phyloP scores from a whole-genome alignment of 2,329 filamentous ascomycete species.

The Chaetomiaceae sp. region DNA sequence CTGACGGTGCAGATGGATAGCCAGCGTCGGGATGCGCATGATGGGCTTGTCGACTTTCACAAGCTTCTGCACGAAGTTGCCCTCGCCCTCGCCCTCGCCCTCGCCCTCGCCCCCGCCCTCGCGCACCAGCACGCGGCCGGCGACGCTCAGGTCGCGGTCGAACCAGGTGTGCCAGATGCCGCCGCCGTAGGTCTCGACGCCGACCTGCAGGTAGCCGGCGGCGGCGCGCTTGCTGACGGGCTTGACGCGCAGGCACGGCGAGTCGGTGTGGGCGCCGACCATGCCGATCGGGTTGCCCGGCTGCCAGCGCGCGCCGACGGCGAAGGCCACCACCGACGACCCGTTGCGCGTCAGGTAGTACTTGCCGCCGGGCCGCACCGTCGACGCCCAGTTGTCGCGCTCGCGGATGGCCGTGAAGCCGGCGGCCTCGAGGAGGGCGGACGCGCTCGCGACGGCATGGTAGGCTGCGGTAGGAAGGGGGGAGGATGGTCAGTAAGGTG shows the following conservation, averaged over 20 bases:
- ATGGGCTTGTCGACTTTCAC: slow-evolving; percentile 89
- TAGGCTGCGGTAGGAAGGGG: slow-evolving; percentile 60
- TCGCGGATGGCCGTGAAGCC: slow-evolving; percentile 88
- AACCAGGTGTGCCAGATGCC: slow-evolving; percentile 99
- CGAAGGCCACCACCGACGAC: slow-evolving; percentile 88
- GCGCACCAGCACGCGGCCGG: slow-evolving; percentile 78
- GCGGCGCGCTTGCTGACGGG: slow-evolving; percentile 84
- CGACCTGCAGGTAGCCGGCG: slow-evolving; percentile 86
- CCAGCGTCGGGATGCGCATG: slow-evolving; percentile 84
- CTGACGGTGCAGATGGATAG: slow-evolving; percentile 86
- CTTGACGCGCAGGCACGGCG: slow-evolving; percentile 85
- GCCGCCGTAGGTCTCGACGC: slow-evolving; percentile 93
- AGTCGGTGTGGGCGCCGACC: slow-evolving; percentile 95
- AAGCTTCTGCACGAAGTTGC: slow-evolving; percentile 73
- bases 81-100: slow-evolving; percentile 54
- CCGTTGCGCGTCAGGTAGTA: slow-evolving; percentile 94
- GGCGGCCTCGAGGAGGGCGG: slow-evolving; percentile 68
- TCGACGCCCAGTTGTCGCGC: slow-evolving; percentile 78
- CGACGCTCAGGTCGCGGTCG: slow-evolving; percentile 86
- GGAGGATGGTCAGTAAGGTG: slow-evolving; percentile 4
- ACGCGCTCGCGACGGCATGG: slow-evolving; percentile 80
- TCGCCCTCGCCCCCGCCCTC: slow-evolving; percentile 56
- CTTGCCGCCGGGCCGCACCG: slow-evolving; percentile 78
- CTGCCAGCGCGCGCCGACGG: slow-evolving; percentile 84
- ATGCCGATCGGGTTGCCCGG: slow-evolving; percentile 87